A percentile compares a stretch with the other conserved stretches of the same genome.
These are phyloP conservation scores for Aquilaria malaccensis DNA, from an alignment of 345 rosid species.

Conservation along the genomic window DNA sequence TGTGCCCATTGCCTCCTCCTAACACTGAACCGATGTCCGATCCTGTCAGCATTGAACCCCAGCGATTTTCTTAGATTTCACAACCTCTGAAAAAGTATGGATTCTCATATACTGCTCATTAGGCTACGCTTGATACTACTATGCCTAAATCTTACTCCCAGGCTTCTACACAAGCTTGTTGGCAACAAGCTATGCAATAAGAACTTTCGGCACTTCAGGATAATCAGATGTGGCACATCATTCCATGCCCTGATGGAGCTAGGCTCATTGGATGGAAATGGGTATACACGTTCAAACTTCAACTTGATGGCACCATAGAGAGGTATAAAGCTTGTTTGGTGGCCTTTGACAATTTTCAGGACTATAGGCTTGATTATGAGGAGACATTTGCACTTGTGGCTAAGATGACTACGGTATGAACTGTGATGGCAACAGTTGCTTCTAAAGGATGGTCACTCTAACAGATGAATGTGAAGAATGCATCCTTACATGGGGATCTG, in stretches of 20 bases:
- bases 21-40: too few species aligned
- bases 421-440: not conserved
- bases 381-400: too few species aligned
- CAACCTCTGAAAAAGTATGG: not conserved
- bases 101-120: not conserved
- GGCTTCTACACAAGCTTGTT: too few species aligned
- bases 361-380: not conserved
- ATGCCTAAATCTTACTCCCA: too few species aligned
- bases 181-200: not conserved
- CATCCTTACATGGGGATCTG: too few species aligned
- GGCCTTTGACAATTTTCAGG: not conserved
- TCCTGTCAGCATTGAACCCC: too few species aligned
- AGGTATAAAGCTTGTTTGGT: too few species aligned
- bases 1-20: too few species aligned
- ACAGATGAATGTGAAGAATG: too few species aligned
- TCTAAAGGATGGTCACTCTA: not conserved
- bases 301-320: not conserved
- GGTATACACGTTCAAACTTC: not conserved
- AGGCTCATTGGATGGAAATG: not conserved
- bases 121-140: not conserved
- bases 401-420: too few species aligned
- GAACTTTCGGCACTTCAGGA: not conserved
- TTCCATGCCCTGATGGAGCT: too few species aligned
- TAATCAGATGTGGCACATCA: too few species aligned
- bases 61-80: not conserved